Evolutionary conservation across 768 basidiomycete genomes (phyloP).

Genomic region (Mycena pura): DNA sequence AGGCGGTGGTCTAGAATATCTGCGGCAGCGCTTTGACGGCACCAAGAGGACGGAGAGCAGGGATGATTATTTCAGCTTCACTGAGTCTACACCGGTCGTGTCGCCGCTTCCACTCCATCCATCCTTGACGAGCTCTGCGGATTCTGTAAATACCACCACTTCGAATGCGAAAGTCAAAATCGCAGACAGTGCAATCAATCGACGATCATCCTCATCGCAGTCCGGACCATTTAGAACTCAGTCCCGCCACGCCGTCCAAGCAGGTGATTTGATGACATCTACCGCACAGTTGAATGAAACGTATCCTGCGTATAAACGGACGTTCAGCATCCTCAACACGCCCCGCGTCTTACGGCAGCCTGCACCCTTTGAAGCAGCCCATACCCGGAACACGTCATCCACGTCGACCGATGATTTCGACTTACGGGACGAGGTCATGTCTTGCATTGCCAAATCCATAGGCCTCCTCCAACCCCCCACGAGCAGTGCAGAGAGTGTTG

Average conservation of each 20-base stretch:
- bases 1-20: conserved; percentile 85
- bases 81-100: conserved; percentile 35
- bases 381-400: conserved; percentile 30
- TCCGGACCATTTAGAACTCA: conserved; percentile 25
- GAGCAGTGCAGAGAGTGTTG: conserved; percentile 68
- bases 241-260: conserved; percentile 71
- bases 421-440: conserved; percentile 96
- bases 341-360: conserved; percentile 48
- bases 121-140: conserved; percentile 36
- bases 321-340: conserved; percentile 56
- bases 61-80: conserved; percentile 62
- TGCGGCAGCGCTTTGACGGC: conserved; percentile 89
- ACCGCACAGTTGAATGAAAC: conserved; percentile 55
- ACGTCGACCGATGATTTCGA: conserved; percentile 79
- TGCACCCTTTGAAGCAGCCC: conserved; percentile 36
- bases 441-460: conserved; percentile 96
- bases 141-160: conserved; percentile 21
- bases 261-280: conserved; percentile 76
- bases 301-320: conserved; percentile 53
- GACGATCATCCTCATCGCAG: conserved; percentile 24
- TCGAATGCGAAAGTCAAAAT: conserved; percentile 28
- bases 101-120: conserved; percentile 33
- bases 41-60: conserved; percentile 56
- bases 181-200: conserved; percentile 26
- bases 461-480: conserved; percentile 89